These are phyloP conservation scores for Oehlia diaphana DNA, from an alignment of 192 early-diverging fungal species.

Conservation along the genomic window DNA sequence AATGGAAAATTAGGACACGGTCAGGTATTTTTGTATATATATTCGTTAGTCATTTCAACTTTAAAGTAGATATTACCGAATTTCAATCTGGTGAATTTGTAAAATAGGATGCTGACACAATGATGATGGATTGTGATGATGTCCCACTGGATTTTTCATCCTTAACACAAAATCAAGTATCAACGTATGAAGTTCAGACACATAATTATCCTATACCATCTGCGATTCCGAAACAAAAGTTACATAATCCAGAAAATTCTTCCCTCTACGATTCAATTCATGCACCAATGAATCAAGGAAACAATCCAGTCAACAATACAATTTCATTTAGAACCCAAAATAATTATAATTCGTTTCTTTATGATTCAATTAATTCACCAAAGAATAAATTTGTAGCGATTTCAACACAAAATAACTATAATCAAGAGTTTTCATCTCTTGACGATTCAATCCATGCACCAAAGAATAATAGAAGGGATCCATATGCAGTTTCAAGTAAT, in stretches of 20 bases:
- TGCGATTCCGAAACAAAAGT: background rate
- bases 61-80: background rate
- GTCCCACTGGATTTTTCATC: background rate
- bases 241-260: background rate
- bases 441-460: conserved; percentile 3
- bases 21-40: background rate
- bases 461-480: background rate
- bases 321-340: no score
- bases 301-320: background rate
- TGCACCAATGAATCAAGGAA: background rate
- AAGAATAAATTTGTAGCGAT: no score
- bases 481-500: background rate
- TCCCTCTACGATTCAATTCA: background rate
- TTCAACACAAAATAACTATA: no score
- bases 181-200: background rate
- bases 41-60: background rate
- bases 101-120: conserved; percentile 2
- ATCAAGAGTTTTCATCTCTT: background rate
- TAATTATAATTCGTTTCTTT: no score
- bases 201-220: background rate
- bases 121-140: conserved; percentile 18
- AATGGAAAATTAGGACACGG: background rate
- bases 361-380: no score
- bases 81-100: background rate
- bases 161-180: background rate